A percentile compares a stretch with the other conserved stretches of the same genome.
Evolutionary conservation across 345 rosid species (phyloP).

Genomic region (Hypericum perforatum): DNA sequence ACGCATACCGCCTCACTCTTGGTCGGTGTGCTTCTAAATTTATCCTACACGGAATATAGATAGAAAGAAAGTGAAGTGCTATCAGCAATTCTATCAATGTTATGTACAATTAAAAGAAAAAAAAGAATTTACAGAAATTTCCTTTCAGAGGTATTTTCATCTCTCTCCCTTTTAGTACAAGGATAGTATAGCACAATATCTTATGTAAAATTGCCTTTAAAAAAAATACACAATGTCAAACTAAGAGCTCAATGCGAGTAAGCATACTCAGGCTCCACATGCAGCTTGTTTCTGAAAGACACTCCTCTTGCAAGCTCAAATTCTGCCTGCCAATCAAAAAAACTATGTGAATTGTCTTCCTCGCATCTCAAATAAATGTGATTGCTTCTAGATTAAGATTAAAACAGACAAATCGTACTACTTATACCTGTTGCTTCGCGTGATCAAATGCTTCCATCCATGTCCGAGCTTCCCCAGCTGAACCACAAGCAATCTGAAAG

Average conservation of each 20-base stretch:
- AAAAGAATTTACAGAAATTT: no score
- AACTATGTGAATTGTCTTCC: not conserved
- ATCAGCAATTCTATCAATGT: not conserved
- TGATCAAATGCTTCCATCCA: constrained; percentile 96
- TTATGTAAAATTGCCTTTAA: no score
- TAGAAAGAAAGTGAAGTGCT: constrained; percentile 3
- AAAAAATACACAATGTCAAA: no score
- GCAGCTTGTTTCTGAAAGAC: constrained; percentile 67
- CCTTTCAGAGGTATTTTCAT: no score
- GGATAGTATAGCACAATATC: no score
- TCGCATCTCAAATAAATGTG: not conserved
- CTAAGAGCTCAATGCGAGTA: not conserved
- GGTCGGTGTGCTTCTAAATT: constrained; percentile 83
- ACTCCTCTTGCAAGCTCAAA: constrained; percentile 53
- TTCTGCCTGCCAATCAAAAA: constrained; percentile 49
- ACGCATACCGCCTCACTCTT: constrained; percentile 80
- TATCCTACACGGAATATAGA: constrained; percentile 44
- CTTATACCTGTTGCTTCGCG: constrained; percentile 89
- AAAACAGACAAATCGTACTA: not conserved
- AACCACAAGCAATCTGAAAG: constrained; percentile 82
- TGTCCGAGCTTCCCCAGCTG: constrained; percentile 75
- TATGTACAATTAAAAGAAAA: no score
- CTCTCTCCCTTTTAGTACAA: no score
- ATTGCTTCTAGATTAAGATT: constrained; percentile 5
- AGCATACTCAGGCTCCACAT: constrained; percentile 72